Conservation (phyloP, 2,329 filamentous ascomycete genomes). For the Catunica adiposa region DNA sequence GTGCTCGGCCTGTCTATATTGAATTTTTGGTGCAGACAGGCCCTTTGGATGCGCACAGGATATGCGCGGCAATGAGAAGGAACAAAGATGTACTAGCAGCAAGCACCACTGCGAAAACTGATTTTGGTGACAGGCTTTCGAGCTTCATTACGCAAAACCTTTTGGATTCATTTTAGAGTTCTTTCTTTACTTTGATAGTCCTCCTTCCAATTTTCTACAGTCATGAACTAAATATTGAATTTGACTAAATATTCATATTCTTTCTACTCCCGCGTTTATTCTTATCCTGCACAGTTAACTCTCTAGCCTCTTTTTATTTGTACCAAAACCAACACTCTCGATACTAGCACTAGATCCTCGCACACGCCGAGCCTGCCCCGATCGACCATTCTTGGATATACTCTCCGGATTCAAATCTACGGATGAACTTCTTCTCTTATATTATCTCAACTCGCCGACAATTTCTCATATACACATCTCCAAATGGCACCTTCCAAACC, state of each 20-base stretch:
- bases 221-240: no score
- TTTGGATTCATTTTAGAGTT: neutral
- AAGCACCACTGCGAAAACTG: neutral
- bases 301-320: neutral
- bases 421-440: neutral
- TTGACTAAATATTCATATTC: neutral
- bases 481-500: constrained; percentile 31
- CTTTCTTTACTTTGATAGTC: neutral
- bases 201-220: no score
- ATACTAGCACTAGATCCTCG: neutral
- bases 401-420: neutral
- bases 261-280: neutral
- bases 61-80: constrained; percentile 2
- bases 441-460: neutral
- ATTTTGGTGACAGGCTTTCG: neutral
- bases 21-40: neutral
- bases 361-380: constrained; percentile 9
- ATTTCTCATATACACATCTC: neutral
- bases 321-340: neutral
- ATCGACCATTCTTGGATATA: neutral
- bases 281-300: neutral
- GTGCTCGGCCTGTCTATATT: neutral
- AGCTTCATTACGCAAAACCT: neutral
- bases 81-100: neutral
- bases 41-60: neutral